These are phyloP conservation scores for Cryptosporidium baileyi DNA, from an alignment of 169 alveolate genomes.

Conservation along the genomic window DNA sequence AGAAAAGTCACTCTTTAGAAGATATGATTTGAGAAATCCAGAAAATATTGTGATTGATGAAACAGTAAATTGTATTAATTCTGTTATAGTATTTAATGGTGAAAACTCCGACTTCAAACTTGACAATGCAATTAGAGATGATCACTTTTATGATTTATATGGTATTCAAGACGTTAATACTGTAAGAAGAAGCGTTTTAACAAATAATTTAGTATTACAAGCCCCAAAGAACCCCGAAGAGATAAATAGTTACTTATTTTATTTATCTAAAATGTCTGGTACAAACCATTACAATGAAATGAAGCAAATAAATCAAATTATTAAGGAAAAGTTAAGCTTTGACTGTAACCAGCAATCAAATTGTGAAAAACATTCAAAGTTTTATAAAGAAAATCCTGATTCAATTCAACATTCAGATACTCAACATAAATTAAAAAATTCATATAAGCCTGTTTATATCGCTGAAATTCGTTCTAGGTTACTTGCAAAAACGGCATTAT, in stretches of 20 bases:
- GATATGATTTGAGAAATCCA: background rate
- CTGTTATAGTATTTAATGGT: constrained; percentile 53
- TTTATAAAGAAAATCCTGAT: background rate
- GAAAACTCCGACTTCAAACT: constrained; percentile 26
- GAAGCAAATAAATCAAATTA: background rate
- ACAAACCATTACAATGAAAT: constrained; percentile 6
- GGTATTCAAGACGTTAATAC: constrained; percentile 37
- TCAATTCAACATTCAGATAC: background rate
- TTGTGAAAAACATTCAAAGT: too few relatives aligned
- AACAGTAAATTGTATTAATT: background rate
- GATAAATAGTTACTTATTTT: constrained; percentile 33
- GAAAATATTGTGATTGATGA: background rate
- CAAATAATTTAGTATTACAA: constrained; percentile 27
- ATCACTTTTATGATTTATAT: constrained; percentile 29
- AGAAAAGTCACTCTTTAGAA: background rate
- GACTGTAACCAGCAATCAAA: background rate
- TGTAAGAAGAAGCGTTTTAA: constrained; percentile 15
- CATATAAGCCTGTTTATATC: constrained; percentile 33
- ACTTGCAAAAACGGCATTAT: constrained; percentile 56
- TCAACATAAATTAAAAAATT: background rate
- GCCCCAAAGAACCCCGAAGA: constrained; percentile 65
- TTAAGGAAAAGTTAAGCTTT: background rate
- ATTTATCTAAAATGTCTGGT: constrained; percentile 15
- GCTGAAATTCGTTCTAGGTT: constrained; percentile 59
- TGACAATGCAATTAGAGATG: constrained; percentile 33